These are phyloP conservation scores for Pseudogymnoascus verrucosus DNA, from an alignment of 2,329 filamentous ascomycete genomes.

Conservation along the genomic window DNA sequence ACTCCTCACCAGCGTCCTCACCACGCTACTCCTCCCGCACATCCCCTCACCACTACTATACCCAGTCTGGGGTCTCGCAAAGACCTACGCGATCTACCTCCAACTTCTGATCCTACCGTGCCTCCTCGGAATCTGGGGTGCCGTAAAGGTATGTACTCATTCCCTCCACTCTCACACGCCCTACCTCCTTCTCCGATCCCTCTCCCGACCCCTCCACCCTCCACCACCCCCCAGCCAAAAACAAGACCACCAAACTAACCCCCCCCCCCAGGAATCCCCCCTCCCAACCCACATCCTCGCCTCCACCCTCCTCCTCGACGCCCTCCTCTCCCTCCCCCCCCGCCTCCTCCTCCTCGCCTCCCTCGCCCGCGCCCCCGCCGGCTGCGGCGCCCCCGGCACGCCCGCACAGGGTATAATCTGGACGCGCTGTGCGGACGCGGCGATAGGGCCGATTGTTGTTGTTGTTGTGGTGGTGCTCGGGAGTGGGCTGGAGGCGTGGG, in stretches of 20 bases:
- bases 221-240: not conserved
- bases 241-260: not conserved
- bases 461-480: not conserved
- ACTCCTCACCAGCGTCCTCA: constrained; percentile 25
- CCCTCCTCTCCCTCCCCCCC: not conserved
- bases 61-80: constrained; percentile 19
- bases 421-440: not conserved
- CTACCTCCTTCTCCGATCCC: too few species aligned
- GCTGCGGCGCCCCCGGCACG: not conserved
- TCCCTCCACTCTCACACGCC: constrained; percentile 14
- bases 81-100: constrained; percentile 31
- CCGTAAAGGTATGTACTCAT: constrained; percentile 32
- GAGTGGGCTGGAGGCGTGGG: not conserved
- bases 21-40: constrained; percentile 24
- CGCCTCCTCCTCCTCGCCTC: not conserved
- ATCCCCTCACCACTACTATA: constrained; percentile 18
- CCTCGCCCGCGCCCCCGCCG: not conserved
- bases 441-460: not conserved
- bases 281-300: not conserved
- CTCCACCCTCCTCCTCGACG: not conserved
- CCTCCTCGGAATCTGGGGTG: constrained; percentile 35
- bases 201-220: constrained; percentile 16
- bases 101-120: constrained; percentile 33
- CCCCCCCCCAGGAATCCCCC: constrained; percentile 7
- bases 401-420: not conserved